phyloP scores from a whole-genome alignment of 2,329 filamentous ascomycete genomes.

The Alternaria viburni region DNA sequence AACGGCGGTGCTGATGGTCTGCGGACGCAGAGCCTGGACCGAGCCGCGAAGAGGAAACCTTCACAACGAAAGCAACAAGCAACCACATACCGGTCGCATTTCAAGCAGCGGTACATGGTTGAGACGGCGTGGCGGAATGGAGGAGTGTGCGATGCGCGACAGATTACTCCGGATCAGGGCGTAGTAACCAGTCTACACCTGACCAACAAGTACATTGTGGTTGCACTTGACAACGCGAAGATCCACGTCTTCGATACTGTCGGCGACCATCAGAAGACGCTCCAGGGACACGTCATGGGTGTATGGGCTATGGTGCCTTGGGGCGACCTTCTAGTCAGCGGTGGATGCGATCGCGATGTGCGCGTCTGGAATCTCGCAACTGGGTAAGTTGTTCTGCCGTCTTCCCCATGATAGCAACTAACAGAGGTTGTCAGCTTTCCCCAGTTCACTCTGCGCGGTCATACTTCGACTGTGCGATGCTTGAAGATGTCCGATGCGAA shows the following conservation, averaged over 20 bases:
- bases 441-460: constrained; percentile 75
- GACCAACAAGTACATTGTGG: constrained; percentile 95
- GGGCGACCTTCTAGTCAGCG: constrained; percentile 93
- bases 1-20: constrained; percentile 56
- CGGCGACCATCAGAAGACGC: constrained; percentile 83
- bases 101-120: constrained; percentile 96
- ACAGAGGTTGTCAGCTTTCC: constrained; percentile 28
- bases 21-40: constrained; percentile 64
- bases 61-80: constrained; percentile 63
- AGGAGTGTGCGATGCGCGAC: constrained; percentile 79
- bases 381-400: constrained; percentile 65
- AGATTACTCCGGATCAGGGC: constrained; percentile 95
- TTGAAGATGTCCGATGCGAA: constrained; percentile 96
- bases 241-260: constrained; percentile 97
- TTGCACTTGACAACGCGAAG: constrained; percentile 96
- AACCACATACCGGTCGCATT: constrained; percentile 91
- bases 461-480: constrained; percentile 95
- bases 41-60: constrained; percentile 47
- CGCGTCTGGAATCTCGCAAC: constrained; percentile 95
- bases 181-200: constrained; percentile 96
- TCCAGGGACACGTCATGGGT: constrained; percentile 97
- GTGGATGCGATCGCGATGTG: constrained; percentile 95
- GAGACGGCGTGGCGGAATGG: constrained; percentile 96
- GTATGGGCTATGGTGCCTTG: constrained; percentile 99
- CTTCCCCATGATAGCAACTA: constrained; percentile 6